Evolutionary conservation across 441 rosid species (phyloP).

Genomic region (Gossypium schwendimanii): DNA sequence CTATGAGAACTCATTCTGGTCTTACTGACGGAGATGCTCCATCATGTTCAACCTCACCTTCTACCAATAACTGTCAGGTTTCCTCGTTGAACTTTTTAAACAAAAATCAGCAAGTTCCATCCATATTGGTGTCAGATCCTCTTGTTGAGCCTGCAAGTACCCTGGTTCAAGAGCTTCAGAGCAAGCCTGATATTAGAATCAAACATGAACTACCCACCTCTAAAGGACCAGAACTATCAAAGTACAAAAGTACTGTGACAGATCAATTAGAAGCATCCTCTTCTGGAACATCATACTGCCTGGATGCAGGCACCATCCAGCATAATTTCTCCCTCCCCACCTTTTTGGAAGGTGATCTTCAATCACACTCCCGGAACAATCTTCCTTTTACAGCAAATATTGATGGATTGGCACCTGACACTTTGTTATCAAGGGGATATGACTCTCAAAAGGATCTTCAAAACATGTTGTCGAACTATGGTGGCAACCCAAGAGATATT

Average conservation of each 20-base stretch:
- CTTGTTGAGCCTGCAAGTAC: slow-evolving; percentile 46
- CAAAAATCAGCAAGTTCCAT: slow-evolving; percentile 62
- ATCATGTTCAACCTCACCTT: slow-evolving; percentile 93
- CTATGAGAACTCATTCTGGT: slow-evolving; percentile 57
- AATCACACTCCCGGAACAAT: slow-evolving; percentile 57
- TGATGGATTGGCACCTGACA: slow-evolving; percentile 68
- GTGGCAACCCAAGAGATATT: slow-evolving; percentile 66
- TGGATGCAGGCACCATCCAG: slow-evolving; percentile 66
- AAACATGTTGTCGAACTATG: slow-evolving; percentile 77
- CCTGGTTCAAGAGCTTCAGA: slow-evolving; percentile 61
- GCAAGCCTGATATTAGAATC: slow-evolving; percentile 51
- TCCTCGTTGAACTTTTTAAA: slow-evolving; percentile 54
- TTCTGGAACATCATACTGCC: slow-evolving; percentile 87
- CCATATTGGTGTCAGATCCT: slow-evolving; percentile 45
- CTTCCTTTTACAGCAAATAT: slow-evolving; percentile 59
- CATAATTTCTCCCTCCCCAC: slow-evolving; percentile 64
- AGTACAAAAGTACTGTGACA: slow-evolving; percentile 56
- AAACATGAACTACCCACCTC: slow-evolving; percentile 53
- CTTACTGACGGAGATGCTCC: slow-evolving; percentile 87
- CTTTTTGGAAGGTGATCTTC: slow-evolving; percentile 72
- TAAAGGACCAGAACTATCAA: slow-evolving; percentile 51
- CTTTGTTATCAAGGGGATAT: slow-evolving; percentile 66
- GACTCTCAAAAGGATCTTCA: slow-evolving; percentile 95
- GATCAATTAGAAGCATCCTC: slow-evolving; percentile 91
- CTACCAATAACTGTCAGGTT: slow-evolving; percentile 79